A percentile compares a stretch with the other conserved stretches of the same genome.
Evolutionary conservation across 768 basidiomycete genomes (phyloP).

Genomic region (Tremella fuciformis): DNA sequence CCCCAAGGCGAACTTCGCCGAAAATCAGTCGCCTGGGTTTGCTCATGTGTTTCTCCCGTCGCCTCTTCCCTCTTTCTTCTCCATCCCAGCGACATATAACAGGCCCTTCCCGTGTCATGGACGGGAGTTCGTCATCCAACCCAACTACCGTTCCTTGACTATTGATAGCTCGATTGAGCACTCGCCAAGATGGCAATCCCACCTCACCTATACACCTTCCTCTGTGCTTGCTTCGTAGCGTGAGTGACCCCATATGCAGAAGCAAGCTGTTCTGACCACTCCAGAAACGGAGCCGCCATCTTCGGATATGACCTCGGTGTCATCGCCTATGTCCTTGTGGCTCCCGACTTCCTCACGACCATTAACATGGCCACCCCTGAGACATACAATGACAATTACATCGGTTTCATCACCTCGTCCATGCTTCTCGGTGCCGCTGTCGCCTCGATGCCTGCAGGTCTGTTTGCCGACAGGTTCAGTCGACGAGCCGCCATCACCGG

Average conservation of each 20-base stretch:
- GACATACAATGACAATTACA: slow-evolving; percentile 24
- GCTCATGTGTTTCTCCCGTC: too few species aligned
- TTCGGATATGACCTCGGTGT: slow-evolving; percentile 48
- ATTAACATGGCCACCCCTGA: slow-evolving; percentile 5
- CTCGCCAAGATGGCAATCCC: slow-evolving; percentile 17
- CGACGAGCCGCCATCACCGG: slow-evolving; percentile 21
- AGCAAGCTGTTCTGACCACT: not conserved
- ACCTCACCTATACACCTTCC: slow-evolving; percentile 39
- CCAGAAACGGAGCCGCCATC: slow-evolving; percentile 31
- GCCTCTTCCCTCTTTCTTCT: too few species aligned
- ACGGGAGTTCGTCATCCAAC: too few species aligned
- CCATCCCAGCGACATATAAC: too few species aligned
- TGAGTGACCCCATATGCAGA: slow-evolving; percentile 14
- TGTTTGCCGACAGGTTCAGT: slow-evolving; percentile 55
- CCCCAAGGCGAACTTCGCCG: too few species aligned
- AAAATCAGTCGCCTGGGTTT: too few species aligned
- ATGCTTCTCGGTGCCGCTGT: slow-evolving; percentile 46
- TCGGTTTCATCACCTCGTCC: slow-evolving; percentile 45
- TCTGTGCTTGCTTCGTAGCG: slow-evolving; percentile 44
- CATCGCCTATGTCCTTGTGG: slow-evolving; percentile 45
- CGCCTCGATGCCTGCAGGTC: slow-evolving; percentile 30
- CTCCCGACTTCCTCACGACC: slow-evolving; percentile 34
- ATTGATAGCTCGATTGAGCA: too few species aligned
- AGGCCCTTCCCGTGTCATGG: too few species aligned
- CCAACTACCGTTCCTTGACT: too few species aligned